A percentile compares a stretch with the other conserved stretches of the same genome.
Evolutionary conservation across 306 rosid genomes (phyloP).

Genomic region (Acacia acuminata): DNA sequence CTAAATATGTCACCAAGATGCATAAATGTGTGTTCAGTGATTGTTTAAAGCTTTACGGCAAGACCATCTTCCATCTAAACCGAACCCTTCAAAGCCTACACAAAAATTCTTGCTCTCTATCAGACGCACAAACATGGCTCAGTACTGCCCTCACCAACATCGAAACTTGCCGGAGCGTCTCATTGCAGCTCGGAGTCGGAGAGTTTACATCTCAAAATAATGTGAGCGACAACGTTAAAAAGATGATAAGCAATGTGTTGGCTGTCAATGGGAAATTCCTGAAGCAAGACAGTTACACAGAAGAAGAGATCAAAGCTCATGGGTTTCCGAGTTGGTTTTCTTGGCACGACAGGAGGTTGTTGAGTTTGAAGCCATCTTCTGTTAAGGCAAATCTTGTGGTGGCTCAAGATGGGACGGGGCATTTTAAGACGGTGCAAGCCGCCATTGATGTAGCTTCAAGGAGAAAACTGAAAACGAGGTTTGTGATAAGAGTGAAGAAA

Average conservation of each 20-base stretch:
- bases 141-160: slow-evolving; percentile 86
- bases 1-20: slow-evolving; percentile 22
- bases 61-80: slow-evolving; percentile 63
- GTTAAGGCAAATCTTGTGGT: slow-evolving; percentile 60
- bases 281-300: neutral
- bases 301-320: neutral
- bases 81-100: slow-evolving; percentile 50
- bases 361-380: slow-evolving; percentile 11
- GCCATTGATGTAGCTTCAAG: slow-evolving; percentile 65
- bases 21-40: slow-evolving; percentile 50
- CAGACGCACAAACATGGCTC: slow-evolving; percentile 89
- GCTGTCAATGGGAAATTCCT: neutral
- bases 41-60: slow-evolving; percentile 62
- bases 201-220: slow-evolving; percentile 36
- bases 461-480: slow-evolving; percentile 46
- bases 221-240: slow-evolving; percentile 45
- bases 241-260: slow-evolving; percentile 68
- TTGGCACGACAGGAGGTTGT: slow-evolving; percentile 44
- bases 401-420: slow-evolving; percentile 83
- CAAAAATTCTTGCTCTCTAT: slow-evolving; percentile 21
- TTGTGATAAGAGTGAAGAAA: slow-evolving; percentile 61
- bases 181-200: slow-evolving; percentile 47
- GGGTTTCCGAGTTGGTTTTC: slow-evolving; percentile 69
- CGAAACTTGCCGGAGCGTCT: slow-evolving; percentile 50
- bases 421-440: slow-evolving; percentile 59